These are phyloP conservation scores for Hortaea werneckii DNA, from an alignment of 2,329 filamentous ascomycete species.

Conservation along the genomic window DNA sequence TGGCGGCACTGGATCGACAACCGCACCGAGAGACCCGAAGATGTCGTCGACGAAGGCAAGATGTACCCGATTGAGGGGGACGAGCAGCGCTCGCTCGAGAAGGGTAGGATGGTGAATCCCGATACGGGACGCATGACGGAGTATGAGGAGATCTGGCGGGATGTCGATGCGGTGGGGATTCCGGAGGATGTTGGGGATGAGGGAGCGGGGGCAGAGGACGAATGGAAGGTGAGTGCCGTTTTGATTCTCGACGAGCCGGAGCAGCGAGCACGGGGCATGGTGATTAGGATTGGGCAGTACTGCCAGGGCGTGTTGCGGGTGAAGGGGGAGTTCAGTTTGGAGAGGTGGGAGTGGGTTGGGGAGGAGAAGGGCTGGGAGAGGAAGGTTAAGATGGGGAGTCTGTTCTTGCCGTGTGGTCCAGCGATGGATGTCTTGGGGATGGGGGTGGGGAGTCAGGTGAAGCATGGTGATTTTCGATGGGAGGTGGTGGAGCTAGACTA, in stretches of 20 bases:
- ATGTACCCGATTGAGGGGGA: slow-evolving; percentile 39
- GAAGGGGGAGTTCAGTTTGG: slow-evolving; percentile 35
- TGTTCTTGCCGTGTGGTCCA: slow-evolving; percentile 31
- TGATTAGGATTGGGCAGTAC: slow-evolving; percentile 44
- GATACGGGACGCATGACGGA: slow-evolving; percentile 38
- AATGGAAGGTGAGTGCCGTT: slow-evolving; percentile 4
- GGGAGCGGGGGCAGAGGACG: not conserved
- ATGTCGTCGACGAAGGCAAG: slow-evolving; percentile 45
- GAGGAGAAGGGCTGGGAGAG: slow-evolving; percentile 25
- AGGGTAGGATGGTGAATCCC: slow-evolving; percentile 51
- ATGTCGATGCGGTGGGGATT: slow-evolving; percentile 17
- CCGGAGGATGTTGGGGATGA: not conserved
- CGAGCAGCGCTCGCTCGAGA: slow-evolving; percentile 38
- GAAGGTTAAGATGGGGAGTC: slow-evolving; percentile 27
- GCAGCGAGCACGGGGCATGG: slow-evolving; percentile 35
- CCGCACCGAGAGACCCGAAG: slow-evolving; percentile 30
- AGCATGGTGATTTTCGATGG: slow-evolving; percentile 28
- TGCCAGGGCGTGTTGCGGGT: slow-evolving; percentile 47
- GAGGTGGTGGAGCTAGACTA: slow-evolving; percentile 26
- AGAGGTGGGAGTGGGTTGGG: slow-evolving; percentile 44
- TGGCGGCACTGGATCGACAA: slow-evolving; percentile 56
- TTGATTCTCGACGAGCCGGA: slow-evolving; percentile 17
- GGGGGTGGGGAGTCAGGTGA: slow-evolving; percentile 22
- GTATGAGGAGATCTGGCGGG: slow-evolving; percentile 41
- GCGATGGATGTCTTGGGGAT: slow-evolving; percentile 24